phyloP scores from a whole-genome alignment of 805 yeast species.

The Candida broadrunensis region DNA sequence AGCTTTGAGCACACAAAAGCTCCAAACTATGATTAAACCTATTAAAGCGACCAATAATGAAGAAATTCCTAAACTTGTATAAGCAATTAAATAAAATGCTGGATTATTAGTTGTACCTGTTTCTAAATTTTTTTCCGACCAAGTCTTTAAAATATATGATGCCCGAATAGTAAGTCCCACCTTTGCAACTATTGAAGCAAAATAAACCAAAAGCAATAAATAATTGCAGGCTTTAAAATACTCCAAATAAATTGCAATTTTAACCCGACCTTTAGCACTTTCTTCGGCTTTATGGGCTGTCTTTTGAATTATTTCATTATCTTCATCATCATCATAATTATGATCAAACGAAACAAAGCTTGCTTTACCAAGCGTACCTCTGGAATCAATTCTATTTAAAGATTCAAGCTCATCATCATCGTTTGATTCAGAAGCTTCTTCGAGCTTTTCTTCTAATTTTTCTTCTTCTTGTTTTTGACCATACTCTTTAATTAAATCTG shows the following conservation, averaged over 20 bases:
- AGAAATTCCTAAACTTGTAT: conserved; percentile 22
- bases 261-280: conserved; percentile 23
- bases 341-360: conserved; percentile 36
- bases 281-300: conserved; percentile 22
- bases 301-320: conserved; percentile 8
- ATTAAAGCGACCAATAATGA: conserved; percentile 22
- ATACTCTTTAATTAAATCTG: conserved; percentile 29
- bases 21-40: conserved; percentile 26
- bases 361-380: conserved; percentile 4
- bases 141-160: conserved; percentile 26
- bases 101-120: conserved; percentile 23
- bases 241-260: conserved; percentile 22
- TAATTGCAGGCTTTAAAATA: conserved; percentile 32
- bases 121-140: conserved; percentile 31
- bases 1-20: conserved; percentile 24
- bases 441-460: conserved; percentile 15
- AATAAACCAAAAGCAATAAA: conserved; percentile 18
- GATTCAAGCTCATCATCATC: conserved; percentile 15
- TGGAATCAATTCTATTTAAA: neutral
- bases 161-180: conserved; percentile 13
- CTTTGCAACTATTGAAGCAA: conserved; percentile 4
- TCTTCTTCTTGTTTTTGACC: conserved; percentile 17
- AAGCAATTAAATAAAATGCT: conserved; percentile 19
- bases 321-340: conserved; percentile 21
- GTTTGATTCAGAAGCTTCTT: conserved; percentile 11